Evolutionary conservation across 2,329 filamentous ascomycete species (phyloP), one percentile per base, ranked within the genome.

Genomic region (Epichloe typhina): DNA sequence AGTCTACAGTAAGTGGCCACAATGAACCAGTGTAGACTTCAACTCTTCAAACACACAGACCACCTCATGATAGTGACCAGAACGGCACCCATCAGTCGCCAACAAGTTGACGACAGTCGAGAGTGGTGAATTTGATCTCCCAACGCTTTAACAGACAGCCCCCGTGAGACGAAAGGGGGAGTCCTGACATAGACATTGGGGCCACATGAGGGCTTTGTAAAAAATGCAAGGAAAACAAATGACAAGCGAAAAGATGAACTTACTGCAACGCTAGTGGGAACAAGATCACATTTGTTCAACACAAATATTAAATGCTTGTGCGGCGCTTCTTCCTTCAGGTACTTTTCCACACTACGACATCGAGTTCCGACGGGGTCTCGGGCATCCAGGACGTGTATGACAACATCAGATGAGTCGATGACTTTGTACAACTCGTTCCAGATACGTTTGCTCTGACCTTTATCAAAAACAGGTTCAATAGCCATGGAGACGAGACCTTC

Each of bases 61-160:
- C 71, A 72, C 77, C 84, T 83, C 82, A 75, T 76, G 86, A 88
- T 76, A 73, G 72, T 78, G 62, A 76, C 87, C 93, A 97, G 88
- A 82, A 97, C 90, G 89, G 86, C 76, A 78, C 74, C 76, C 74
- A 73, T 84, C 86, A 83, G 79, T 76, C 80, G 75, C 60, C 61
- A 64, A 63, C 62, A 62, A 50, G 59, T 58, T 59, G 58, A 52
- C 41, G 56, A 60, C 64, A 62, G 58, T 65, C 59, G 65, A 67
- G 62, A 64, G 59, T 72, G 76, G 75, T 67, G 63, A 65, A 4
- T 46, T 96, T 75, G 69, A 83, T 98, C 80, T 97, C 84, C 93
- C 93, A 96, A 88, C 82, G 85, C 85, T 88, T 87, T 98, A 98
- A 98, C 93, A 94, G 90, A 88, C 79, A 71, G 75, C 80, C 83